Conservation (phyloP, 2,329 filamentous ascomycete genomes). For the Lasiodiplodia sp. region DNA sequence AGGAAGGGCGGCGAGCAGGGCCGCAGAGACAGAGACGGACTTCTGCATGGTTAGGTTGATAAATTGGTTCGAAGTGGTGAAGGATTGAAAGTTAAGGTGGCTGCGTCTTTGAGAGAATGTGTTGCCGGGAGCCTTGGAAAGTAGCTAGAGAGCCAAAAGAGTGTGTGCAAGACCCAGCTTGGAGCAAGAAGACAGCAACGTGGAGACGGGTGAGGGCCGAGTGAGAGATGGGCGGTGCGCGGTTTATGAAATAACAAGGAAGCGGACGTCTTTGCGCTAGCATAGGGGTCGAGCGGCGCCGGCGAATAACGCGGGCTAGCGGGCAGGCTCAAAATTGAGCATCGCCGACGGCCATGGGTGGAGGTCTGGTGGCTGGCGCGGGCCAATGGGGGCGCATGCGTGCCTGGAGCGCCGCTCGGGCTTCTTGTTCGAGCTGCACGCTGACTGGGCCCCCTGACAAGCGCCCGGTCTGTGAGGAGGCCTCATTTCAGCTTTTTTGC, state of each 20-base stretch:
- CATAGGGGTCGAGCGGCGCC: slow-evolving; percentile 36
- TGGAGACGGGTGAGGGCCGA: slow-evolving; percentile 33
- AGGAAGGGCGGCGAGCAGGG: slow-evolving; percentile 41
- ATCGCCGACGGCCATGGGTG: slow-evolving; percentile 32
- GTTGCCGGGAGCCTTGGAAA: slow-evolving; percentile 50
- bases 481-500: slow-evolving; percentile 27
- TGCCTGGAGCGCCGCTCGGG: slow-evolving; percentile 31
- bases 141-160: slow-evolving; percentile 50
- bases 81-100: neutral
- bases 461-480: slow-evolving; percentile 27
- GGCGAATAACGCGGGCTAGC: slow-evolving; percentile 45
- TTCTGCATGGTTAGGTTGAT: slow-evolving; percentile 39
- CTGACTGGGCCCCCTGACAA: slow-evolving; percentile 30
- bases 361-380: slow-evolving; percentile 17
- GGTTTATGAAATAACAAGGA: slow-evolving; percentile 41
- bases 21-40: slow-evolving; percentile 41
- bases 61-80: neutral
- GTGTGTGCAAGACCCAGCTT: slow-evolving; percentile 47
- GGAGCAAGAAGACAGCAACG: slow-evolving; percentile 35
- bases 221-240: slow-evolving; percentile 42
- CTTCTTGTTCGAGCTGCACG: slow-evolving; percentile 29
- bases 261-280: slow-evolving; percentile 28
- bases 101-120: slow-evolving; percentile 41
- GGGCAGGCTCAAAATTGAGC: slow-evolving; percentile 30
- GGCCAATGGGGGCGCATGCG: slow-evolving; percentile 29